A percentile compares a stretch with the other conserved stretches of the same genome.
Conservation (phyloP, 192 early-diverging fungal genomes). For the Rhizoclosmatium sp. region DNA sequence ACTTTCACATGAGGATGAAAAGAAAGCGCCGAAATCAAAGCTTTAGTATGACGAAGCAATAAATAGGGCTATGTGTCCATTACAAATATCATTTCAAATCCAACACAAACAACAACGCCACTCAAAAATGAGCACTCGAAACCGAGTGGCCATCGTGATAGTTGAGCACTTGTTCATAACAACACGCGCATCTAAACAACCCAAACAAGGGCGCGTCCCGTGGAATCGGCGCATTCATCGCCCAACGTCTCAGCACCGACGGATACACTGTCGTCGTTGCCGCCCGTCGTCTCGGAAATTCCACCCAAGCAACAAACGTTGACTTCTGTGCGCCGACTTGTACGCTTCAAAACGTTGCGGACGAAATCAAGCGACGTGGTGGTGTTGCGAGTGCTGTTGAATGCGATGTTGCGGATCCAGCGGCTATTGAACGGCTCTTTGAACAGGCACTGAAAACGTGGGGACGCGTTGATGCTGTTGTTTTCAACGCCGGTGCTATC, state of each 20-base stretch:
- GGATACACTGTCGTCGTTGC: conserved; percentile 15
- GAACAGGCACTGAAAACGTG: neutral
- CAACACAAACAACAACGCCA: too few relatives aligned
- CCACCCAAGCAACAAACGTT: neutral
- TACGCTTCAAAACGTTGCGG: neutral
- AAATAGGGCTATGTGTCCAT: too few relatives aligned
- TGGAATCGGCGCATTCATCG: conserved; percentile 22
- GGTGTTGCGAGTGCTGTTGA: neutral
- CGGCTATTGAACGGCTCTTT: conserved; percentile 8
- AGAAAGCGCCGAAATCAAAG: neutral
- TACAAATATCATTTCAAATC: too few relatives aligned
- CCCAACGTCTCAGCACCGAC: neutral
- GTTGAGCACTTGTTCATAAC: too few relatives aligned
- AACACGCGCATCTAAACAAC: too few relatives aligned
- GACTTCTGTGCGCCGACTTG: neutral
- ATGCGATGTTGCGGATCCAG: conserved; percentile 18
- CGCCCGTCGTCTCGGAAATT: neutral
- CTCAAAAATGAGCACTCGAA: too few relatives aligned
- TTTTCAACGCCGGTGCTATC: conserved; percentile 54
- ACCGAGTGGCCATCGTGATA: too few relatives aligned
- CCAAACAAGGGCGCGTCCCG: conserved; percentile 25
- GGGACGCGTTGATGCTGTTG: conserved; percentile 43
- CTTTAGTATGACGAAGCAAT: too few relatives aligned
- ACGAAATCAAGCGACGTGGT: neutral
- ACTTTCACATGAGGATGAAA: conserved; percentile 28